phyloP scores from a whole-genome alignment of 768 basidiomycete genomes.

The Podaxis carcinomalis region DNA sequence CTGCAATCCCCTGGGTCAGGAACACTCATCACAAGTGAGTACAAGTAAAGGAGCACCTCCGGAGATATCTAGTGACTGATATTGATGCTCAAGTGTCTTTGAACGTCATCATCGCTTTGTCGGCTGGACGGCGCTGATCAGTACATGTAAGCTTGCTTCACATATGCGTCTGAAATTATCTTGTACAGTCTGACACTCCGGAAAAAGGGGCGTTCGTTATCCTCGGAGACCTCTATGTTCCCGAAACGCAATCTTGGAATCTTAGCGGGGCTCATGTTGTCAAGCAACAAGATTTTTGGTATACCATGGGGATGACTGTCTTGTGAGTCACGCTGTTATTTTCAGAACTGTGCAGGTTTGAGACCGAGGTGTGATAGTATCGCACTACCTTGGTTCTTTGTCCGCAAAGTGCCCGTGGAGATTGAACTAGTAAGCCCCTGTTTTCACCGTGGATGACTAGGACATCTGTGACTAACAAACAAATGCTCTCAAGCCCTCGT shows the following conservation, averaged over 20 bases:
- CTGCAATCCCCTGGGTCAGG: constrained; percentile 76
- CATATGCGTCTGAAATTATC: not conserved
- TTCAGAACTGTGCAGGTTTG: constrained; percentile 9
- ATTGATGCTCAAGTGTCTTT: constrained; percentile 48
- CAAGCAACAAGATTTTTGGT: constrained; percentile 77
- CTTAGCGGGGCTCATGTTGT: constrained; percentile 49
- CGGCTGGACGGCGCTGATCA: constrained; percentile 63
- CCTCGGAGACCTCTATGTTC: constrained; percentile 59
- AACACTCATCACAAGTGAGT: constrained; percentile 78
- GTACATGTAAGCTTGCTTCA: constrained; percentile 33
- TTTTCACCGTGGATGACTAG: not conserved
- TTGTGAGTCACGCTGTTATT: constrained; percentile 42
- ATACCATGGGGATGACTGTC: constrained; percentile 64
- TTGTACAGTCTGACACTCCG: not conserved
- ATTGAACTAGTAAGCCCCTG: constrained; percentile 62
- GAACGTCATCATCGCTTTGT: constrained; percentile 78
- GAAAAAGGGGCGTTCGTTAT: constrained; percentile 60
- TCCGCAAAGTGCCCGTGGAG: constrained; percentile 68
- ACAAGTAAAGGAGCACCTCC: not conserved
- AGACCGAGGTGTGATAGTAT: constrained; percentile 38
- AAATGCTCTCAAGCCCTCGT: constrained; percentile 51
- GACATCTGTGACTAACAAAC: constrained; percentile 11
- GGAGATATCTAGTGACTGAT: not conserved
- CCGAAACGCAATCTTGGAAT: constrained; percentile 52
- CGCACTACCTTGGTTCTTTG: constrained; percentile 70